Evolutionary conservation across 2,329 filamentous ascomycete genomes (phyloP).

Genomic region (Fusarium oligoseptatum): DNA sequence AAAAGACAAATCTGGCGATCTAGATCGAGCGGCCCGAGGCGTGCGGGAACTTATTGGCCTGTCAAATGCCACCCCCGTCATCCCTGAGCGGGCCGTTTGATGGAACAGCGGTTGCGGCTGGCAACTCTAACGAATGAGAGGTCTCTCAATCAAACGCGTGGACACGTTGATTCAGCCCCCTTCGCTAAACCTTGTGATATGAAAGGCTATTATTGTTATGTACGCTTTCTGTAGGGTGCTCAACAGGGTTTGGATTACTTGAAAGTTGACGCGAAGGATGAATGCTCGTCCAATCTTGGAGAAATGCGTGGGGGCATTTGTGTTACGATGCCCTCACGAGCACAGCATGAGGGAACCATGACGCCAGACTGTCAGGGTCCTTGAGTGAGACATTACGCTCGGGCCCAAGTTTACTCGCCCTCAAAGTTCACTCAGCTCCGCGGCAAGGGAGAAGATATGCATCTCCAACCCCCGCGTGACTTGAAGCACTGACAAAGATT

Average conservation of each 20-base stretch:
- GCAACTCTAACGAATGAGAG: not conserved
- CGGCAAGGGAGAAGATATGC: not conserved
- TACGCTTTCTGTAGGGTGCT: not conserved
- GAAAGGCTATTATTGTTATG: not conserved
- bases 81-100: not conserved
- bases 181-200: not conserved
- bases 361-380: not conserved
- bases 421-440: not conserved
- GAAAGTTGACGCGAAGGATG: not conserved
- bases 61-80: not conserved
- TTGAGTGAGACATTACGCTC: not conserved
- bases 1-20: not conserved
- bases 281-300: not conserved
- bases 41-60: not conserved
- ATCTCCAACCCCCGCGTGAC: not conserved
- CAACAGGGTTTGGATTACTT: not conserved
- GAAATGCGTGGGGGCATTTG: not conserved
- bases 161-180: not conserved
- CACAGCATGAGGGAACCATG: not conserved
- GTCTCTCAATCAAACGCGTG: not conserved
- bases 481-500: not conserved
- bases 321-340: not conserved
- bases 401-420: not conserved
- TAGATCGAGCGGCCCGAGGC: slow-evolving; percentile 25
- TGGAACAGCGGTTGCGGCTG: not conserved